phyloP scores from a whole-genome alignment of 2,329 filamentous ascomycete genomes.

The Phyllosticta capitalensis region DNA sequence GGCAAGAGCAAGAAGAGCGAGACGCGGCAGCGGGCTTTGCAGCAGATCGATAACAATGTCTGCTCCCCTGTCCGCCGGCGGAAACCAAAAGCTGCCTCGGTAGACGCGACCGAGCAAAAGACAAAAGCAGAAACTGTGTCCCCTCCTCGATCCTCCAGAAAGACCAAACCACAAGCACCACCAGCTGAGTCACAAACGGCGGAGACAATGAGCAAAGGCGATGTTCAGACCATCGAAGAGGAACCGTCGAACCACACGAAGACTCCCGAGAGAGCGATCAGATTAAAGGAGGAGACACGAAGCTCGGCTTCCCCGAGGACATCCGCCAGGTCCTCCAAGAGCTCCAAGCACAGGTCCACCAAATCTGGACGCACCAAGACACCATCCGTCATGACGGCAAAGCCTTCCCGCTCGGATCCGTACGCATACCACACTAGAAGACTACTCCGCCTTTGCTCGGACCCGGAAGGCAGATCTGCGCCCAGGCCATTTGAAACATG shows the following conservation, averaged over 20 bases:
- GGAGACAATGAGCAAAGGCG: not conserved
- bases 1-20: not conserved
- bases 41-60: not conserved
- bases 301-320: not conserved
- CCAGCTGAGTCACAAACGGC: not conserved
- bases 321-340: not conserved
- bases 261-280: not conserved
- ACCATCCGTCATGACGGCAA: not conserved
- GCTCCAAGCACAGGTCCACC: not conserved
- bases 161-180: not conserved
- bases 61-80: not conserved
- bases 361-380: not conserved
- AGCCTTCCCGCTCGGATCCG: not conserved
- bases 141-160: not conserved
- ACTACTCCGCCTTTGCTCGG: conserved; percentile 23
- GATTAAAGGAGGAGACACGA: not conserved
- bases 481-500: conserved; percentile 31
- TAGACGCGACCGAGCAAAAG: too few species aligned
- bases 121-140: not conserved
- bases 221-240: not conserved
- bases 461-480: conserved; percentile 12
- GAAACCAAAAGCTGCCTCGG: not conserved
- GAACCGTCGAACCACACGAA: too few species aligned
- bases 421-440: conserved; percentile 15
- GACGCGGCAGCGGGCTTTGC: not conserved